Base-by-base conservation (phyloP, 83 land plant species). In the Larix sibirica region DNA sequence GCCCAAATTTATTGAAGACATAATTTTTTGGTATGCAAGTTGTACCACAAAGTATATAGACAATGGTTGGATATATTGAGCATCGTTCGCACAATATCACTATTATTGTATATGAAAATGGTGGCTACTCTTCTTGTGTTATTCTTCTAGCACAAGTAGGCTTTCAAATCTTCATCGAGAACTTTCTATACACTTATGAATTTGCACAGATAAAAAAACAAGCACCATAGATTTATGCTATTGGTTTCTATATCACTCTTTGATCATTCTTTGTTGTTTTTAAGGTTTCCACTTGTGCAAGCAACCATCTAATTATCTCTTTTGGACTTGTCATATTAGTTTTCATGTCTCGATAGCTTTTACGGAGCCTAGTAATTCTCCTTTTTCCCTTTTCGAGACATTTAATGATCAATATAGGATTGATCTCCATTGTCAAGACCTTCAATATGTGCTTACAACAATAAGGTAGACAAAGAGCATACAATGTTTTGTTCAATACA, bases 101-200 rank as follows among this genome's bases (percentile, higher is more conserved):
- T 10, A 40, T 77, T 24, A 9, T 76, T n/a, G 59, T 76, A 1
- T 54, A 77, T 77, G 79, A 77, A 77, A 77, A 47, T 77, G 60
- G 79, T 77, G 73, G 36, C 42, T 14, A 16, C 73, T 50, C 73
- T 68, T 68, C 38, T 68, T 38, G 5, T 68, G 17, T 33, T 38
- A 33, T 33, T 68, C n/a, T 42, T 68, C 38, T 33, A 31, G 8
- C 5, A 33, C 5, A 28, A 16, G 73, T 33, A 13, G 20, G 17
- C 44, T 38, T 54, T 18, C 17, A 67, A 28, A 2, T 31, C 13
- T 13, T 16, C 3, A 13, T 66, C 2, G 36, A 9, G 68, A 26
- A 24, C 2, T 65, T 66, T 28, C 23, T 12, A 7, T 23, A 23
- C 8, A 64, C 10, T 6, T n/a, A 8, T 63, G 28, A 9, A 47